phyloP scores from a whole-genome alignment of 495 filamentous ascomycete genomes.

The Aspergillus sparsus region DNA sequence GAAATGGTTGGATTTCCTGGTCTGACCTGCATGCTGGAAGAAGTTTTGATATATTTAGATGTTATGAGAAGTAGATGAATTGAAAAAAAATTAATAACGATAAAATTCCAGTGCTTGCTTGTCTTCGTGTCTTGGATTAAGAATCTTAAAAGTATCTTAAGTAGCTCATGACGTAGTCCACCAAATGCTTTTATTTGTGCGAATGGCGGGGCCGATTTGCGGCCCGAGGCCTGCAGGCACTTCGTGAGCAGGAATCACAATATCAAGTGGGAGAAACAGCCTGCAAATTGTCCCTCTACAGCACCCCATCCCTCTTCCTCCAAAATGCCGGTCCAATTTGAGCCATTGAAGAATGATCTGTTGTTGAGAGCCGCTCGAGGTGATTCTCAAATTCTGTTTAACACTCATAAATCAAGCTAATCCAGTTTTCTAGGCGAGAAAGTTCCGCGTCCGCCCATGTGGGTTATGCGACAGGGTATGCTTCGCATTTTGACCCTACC shows the following conservation, averaged over 20 bases:
- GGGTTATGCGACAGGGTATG: constrained; percentile 98
- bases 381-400: constrained; percentile 38
- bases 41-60: no score
- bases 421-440: constrained; percentile 65
- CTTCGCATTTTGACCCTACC: not conserved
- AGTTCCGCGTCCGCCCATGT: constrained; percentile 89
- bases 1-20: no score
- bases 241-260: not conserved
- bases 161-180: not conserved
- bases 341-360: constrained; percentile 85
- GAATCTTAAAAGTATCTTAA: not conserved
- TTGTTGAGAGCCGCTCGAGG: constrained; percentile 85
- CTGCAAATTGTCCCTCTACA: constrained; percentile 22
- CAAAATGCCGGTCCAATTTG: constrained; percentile 67
- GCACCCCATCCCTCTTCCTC: constrained; percentile 25
- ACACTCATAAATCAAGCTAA: constrained; percentile 27
- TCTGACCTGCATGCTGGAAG: no score
- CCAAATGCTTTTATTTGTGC: not conserved
- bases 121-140: not conserved
- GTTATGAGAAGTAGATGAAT: no score
- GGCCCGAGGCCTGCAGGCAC: constrained; percentile 25
- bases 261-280: not conserved
- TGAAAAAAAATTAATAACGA: not conserved
- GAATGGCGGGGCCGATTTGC: constrained; percentile 11
- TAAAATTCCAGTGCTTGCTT: not conserved